A percentile compares a stretch with the other conserved stretches of the same genome.
phyloP scores from a whole-genome alignment of 169 alveolate species.

The Toxoplasma gondii region DNA sequence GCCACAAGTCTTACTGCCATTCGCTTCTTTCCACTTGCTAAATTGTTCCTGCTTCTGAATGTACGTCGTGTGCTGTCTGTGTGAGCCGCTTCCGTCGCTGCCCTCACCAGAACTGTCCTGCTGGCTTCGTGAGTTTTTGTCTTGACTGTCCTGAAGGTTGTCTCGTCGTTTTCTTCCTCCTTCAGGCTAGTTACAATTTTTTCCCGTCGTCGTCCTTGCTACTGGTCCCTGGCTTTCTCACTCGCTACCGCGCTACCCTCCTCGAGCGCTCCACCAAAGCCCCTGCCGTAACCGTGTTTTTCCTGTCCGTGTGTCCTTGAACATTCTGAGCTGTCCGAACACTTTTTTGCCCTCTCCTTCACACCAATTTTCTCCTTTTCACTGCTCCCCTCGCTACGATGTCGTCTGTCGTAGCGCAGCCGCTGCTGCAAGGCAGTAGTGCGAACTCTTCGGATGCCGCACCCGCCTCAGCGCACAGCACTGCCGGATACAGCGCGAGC shows the following conservation, averaged over 20 bases:
- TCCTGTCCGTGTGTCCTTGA: not conserved
- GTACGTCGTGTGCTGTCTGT: not conserved
- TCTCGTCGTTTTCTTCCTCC: not conserved
- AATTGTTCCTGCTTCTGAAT: not conserved
- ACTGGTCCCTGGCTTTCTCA: no score
- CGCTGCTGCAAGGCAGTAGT: not conserved
- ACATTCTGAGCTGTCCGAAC: not conserved
- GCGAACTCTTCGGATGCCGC: not conserved
- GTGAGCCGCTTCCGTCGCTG: not conserved
- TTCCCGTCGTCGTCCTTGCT: no score
- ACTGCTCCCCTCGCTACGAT: no score
- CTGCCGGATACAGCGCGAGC: not conserved
- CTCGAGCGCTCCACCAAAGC: not conserved
- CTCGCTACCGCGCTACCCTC: not conserved
- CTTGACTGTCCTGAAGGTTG: not conserved
- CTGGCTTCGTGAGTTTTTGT: not conserved
- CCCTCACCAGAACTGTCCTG: no score
- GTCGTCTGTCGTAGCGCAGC: not conserved
- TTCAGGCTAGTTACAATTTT: not conserved
- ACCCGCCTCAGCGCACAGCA: not conserved
- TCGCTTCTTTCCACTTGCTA: not conserved
- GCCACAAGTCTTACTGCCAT: not conserved
- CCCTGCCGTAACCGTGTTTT: not conserved
- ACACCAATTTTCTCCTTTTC: no score
- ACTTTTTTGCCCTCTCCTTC: not conserved